Conservation (phyloP, 306 rosid genomes). For the Vigna unguiculata region DNA sequence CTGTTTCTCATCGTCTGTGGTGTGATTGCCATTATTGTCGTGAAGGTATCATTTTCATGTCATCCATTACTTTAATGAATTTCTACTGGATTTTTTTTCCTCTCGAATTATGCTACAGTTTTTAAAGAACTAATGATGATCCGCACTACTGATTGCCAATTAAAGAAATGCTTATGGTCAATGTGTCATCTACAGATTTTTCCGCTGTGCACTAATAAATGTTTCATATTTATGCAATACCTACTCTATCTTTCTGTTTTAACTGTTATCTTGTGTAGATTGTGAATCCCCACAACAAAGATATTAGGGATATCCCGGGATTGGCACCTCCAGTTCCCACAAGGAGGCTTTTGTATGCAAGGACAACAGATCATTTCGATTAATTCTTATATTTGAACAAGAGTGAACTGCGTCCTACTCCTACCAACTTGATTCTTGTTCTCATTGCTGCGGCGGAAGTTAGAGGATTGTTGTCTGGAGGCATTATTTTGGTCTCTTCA, state of each 20-base stretch:
- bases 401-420: conserved; percentile 45
- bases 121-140: neutral
- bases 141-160: conserved; percentile 17
- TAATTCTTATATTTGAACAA: conserved; percentile 45
- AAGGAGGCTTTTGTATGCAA: conserved; percentile 84
- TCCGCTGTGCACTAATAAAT: conserved; percentile 2
- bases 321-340: conserved; percentile 95
- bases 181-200: neutral
- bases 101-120: neutral
- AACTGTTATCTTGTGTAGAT: conserved; percentile 62
- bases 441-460: conserved; percentile 41
- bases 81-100: neutral
- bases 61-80: conserved; percentile 13
- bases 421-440: conserved; percentile 42
- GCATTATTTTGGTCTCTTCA: conserved; percentile 40
- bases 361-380: conserved; percentile 53
- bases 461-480: conserved; percentile 52
- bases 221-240: conserved; percentile 13
- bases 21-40: conserved; percentile 92
- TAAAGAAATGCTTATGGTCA: conserved; percentile 9
- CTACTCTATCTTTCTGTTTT: conserved; percentile 13
- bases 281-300: conserved; percentile 86
- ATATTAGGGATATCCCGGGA: conserved; percentile 88
- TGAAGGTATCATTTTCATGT: conserved; percentile 71
- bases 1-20: conserved; percentile 90